Conservation (phyloP, 2,329 filamentous ascomycete species). For the Hypoxylon sp. region DNA sequence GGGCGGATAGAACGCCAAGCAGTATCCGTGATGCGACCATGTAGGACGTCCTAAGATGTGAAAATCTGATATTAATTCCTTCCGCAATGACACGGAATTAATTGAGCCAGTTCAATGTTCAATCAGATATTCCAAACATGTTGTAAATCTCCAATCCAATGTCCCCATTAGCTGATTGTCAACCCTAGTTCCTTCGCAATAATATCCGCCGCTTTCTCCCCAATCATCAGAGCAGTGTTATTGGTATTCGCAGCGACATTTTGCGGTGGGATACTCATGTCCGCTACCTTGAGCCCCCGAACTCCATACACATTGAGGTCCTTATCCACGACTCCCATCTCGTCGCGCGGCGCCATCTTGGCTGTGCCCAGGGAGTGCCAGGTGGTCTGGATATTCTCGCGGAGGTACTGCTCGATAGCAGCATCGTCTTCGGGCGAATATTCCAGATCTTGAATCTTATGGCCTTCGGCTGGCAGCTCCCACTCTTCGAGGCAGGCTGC, state of each 20-base stretch:
- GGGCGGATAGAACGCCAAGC: too few relatives aligned
- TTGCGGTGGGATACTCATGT: constrained; percentile 53
- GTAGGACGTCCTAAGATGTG: too few relatives aligned
- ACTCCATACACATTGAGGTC: constrained; percentile 59
- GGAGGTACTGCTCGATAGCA: constrained; percentile 59
- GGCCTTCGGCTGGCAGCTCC: not conserved
- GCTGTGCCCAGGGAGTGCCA: constrained; percentile 60
- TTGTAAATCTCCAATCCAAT: too few relatives aligned
- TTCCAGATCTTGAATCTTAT: constrained; percentile 58
- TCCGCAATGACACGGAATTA: too few relatives aligned
- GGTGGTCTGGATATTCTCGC: constrained; percentile 56
- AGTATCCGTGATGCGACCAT: too few relatives aligned
- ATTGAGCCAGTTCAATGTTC: too few relatives aligned
- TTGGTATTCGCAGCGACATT: constrained; percentile 62
- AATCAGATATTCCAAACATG: too few relatives aligned
- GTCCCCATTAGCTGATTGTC: not conserved
- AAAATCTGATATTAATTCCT: too few relatives aligned
- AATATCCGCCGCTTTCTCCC: constrained; percentile 62
- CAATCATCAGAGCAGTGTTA: constrained; percentile 62
- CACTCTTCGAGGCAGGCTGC: constrained; percentile 48
- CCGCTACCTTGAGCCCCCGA: constrained; percentile 56
- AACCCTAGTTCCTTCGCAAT: constrained; percentile 56
- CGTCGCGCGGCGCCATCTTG: constrained; percentile 57
- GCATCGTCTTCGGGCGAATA: constrained; percentile 63
- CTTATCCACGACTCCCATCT: constrained; percentile 58